Base-by-base conservation (phyloP, 2,329 filamentous ascomycete species). In the Aspergillus pseudoglaucus region DNA sequence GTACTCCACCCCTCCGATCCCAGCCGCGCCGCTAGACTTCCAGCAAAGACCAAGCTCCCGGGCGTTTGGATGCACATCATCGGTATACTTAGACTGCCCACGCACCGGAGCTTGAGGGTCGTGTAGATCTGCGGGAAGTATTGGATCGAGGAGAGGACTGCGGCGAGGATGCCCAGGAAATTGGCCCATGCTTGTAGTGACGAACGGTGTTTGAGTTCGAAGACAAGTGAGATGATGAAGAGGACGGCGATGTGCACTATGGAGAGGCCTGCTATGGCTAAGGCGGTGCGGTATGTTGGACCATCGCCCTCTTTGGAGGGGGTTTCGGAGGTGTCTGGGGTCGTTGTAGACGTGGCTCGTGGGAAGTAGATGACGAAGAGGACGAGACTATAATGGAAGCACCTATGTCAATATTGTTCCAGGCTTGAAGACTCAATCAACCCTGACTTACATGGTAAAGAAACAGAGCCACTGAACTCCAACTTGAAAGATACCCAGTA, bases 11-110 rank as follows among this genome's bases (percentile, higher is more conserved):
- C 91, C 30, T 79, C 82, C 60, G 76, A 77, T 0, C 93, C 93
- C 17, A 96, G 77, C 41, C 93, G 80, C 6, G 81, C 82, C 44
- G 85, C 89, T 39, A 98, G 72, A 65, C 90, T 96, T 10, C 79
- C 84, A 0, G 91, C 90, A 71, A 95, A 97, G 6, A 98, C 73
- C 57, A 95, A 84, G 50, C 89, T 90, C 0, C 93, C 93, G 0
- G 93, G 93, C 0, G 91, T 96, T 68, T 98, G 93, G 30, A 98
- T 95, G 64, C 87, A 87, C 90, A 98, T 97, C 86, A 96, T 97
- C 4, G 89, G 85, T 48, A 98, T 93, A 61, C 89, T 95, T 59
- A 98, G 73, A 65, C 90, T 95, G 47, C 90, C 90, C 2, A 95
- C 86, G 59, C 90, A 85, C 64, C 91, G 87, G 49, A 96, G 75